A percentile compares a stretch with the other conserved stretches of the same genome.
phyloP scores from a whole-genome alignment of 495 filamentous ascomycete genomes.

The Thermothielavioides terrestris region DNA sequence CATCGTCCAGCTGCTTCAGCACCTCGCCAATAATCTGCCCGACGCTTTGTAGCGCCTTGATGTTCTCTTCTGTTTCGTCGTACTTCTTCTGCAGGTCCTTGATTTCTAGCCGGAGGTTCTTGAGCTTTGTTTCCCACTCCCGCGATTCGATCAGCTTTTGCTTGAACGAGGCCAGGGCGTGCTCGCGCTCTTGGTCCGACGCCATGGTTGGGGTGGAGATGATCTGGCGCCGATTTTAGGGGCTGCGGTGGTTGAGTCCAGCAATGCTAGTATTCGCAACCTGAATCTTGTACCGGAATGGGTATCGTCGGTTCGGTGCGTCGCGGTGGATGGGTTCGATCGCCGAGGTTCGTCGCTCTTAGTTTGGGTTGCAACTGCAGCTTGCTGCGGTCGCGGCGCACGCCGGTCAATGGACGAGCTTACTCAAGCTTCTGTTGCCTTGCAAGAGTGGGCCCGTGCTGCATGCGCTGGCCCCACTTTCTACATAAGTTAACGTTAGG shows the following conservation, averaged over 20 bases:
- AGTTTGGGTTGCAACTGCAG: background rate
- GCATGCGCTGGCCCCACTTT: background rate
- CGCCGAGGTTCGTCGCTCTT: background rate
- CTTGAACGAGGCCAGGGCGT: slow-evolving; percentile 83
- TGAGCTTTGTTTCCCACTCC: slow-evolving; percentile 98
- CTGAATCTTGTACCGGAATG: background rate
- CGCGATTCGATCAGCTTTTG: slow-evolving; percentile 88
- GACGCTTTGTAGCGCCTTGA: slow-evolving; percentile 98
- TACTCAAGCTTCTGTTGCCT: slow-evolving; percentile 19
- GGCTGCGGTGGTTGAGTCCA: background rate
- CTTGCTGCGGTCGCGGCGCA: slow-evolving; percentile 1
- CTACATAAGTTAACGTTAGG: no score
- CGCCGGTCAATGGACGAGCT: slow-evolving; percentile 4
- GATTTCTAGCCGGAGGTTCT: slow-evolving; percentile 82
- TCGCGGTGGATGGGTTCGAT: background rate
- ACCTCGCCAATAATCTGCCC: slow-evolving; percentile 99
- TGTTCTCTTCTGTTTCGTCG: slow-evolving; percentile 96
- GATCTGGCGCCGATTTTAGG: background rate
- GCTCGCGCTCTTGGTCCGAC: slow-evolving; percentile 59
- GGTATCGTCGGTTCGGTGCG: background rate
- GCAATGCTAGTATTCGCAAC: background rate
- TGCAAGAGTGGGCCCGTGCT: slow-evolving; percentile 7
- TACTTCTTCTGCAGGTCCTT: slow-evolving; percentile 91
- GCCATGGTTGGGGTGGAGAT: slow-evolving; percentile 22
- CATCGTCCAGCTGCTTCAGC: slow-evolving; percentile 96